Percentiles rank a stretch among this genome's conserved stretches.
Evolutionary conservation across 1,284 basidiomycete species (phyloP).

Genomic region (Moesziomyces sp.): DNA sequence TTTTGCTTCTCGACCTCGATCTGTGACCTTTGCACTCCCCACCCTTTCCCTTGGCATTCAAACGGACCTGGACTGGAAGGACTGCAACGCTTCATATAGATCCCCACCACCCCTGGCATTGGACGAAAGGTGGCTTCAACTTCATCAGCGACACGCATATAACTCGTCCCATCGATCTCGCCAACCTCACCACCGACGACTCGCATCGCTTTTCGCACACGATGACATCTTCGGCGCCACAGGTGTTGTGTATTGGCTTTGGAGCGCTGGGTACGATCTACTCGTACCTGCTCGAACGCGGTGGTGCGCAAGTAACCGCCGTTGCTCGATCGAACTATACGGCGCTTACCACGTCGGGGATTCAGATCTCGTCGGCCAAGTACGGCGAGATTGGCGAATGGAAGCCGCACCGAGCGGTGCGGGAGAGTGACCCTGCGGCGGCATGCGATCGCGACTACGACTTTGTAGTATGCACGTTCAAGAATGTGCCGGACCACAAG

Average conservation of each 20-base stretch:
- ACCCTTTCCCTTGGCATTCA: too few relatives aligned
- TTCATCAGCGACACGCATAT: too few relatives aligned
- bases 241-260: conserved; percentile 71
- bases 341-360: conserved; percentile 71
- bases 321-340: conserved; percentile 80
- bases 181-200: too few relatives aligned
- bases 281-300: conserved; percentile 75
- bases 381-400: conserved; percentile 74
- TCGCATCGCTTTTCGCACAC: neutral
- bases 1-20: too few relatives aligned
- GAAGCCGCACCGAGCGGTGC: conserved; percentile 76
- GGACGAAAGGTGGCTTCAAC: too few relatives aligned
- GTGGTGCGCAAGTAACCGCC: conserved; percentile 76
- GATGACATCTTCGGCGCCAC: conserved; percentile 1
- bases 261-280: conserved; percentile 73
- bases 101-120: too few relatives aligned
- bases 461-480: conserved; percentile 76
- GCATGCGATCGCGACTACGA: conserved; percentile 76
- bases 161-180: too few relatives aligned
- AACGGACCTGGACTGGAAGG: too few relatives aligned
- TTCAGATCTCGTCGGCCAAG: conserved; percentile 74
- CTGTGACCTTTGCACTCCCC: too few relatives aligned
- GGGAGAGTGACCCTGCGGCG: conserved; percentile 69
- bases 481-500: conserved; percentile 77
- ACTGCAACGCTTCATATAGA: too few relatives aligned